Evolutionary conservation across 1,284 basidiomycete species (phyloP), one percentile per base, ranked within the genome.

Genomic region (Malassezia arunalokei): DNA sequence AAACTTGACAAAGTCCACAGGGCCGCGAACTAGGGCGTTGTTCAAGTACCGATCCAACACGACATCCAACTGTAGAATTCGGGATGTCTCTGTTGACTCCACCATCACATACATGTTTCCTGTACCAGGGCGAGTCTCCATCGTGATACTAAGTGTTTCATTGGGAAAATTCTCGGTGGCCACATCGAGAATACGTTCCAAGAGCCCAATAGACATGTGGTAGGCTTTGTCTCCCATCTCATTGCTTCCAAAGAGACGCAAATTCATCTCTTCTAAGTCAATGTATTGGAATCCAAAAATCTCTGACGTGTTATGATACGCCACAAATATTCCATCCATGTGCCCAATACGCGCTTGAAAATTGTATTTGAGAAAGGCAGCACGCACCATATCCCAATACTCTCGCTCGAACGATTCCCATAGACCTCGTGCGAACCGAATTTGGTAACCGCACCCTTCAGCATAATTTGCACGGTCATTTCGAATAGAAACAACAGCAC

Each of bases 251-350:
- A 85, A 94, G 0, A 96, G 73, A 9, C 82, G 78, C 45, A 79
- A 75, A 63, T 96, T 91, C 83, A 98, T 89, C 70, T 95, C 88
- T 50, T 81, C 77, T 43, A 92, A 76, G 0, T 87, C 79, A 31
- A 95, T 76, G 70, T 98, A 98, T 74, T 96, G 88, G 77, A 96
- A 96, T 0, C 92, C 92, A 66, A 91, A 92, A 51, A 92, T 81
- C 12, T 81, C 79, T 7, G 80, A 80, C 0, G 88, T 94, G 60
- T 92, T 95, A 74, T 98, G 92, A 71, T 94, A 95, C 8, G 90
- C 87, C 29, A 95, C 82, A 64, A 98, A 82, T 27, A 94, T 85
- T 12, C 92, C 92, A 67, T 96, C 91, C 92, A 98, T 98, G 67
- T 85, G 82, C 2, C 92, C 92, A 58, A 98, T 96, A 5, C 92